Base-by-base conservation (phyloP, 805 yeast genomes). In the Pichia heedii region DNA sequence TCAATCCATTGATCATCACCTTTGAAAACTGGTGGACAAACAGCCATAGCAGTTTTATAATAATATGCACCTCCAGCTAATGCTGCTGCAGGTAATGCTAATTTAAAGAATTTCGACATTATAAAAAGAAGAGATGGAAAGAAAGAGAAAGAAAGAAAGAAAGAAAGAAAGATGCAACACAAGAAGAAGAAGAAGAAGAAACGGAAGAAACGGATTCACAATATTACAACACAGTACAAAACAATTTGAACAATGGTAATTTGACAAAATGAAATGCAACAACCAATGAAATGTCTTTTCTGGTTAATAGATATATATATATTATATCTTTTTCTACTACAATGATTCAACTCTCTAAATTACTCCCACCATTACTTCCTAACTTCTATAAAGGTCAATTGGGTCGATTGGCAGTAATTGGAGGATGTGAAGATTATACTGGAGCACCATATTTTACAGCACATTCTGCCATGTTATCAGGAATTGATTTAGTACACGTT, bases 391-490 rank as follows among this genome's bases (percentile, higher is more conserved):
- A 90, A 61, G 98, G 98, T 20, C 97, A 90, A 60, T 71, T 77
- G 60, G 97, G 97, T 6, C 72, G 86, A 46, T 69, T 90, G 2
- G 86, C 81, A 11, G 85, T 90, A 1, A 74, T 90, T 49, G 98
- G 98, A 20, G 98, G 98, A 1, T 81, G 93, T 60, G 89, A 84
- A 60, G 97, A 90, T 60, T 90, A 88, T 60, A 89, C 97, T 0
- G 98, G 98, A 0, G 98, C 98, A 0, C 97, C 97, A 2, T 93
- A 71, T 62, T 93, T 93, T 60, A 74, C 95, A 30, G 84, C 94
- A 5, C 82, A 84, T 58, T 84, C 96, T 1, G 77, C 95, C 1
- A 84, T 95, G 2, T 63, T 83, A 32, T 71, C 82, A 40, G 98
- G 98, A 1, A 81, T 88, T 42, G 98, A 90, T 58, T 69, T 93